A percentile compares a stretch with the other conserved stretches of the same genome.
phyloP scores from a whole-genome alignment of 148 eudicot genomes.

The Nepenthes mirabilis region DNA sequence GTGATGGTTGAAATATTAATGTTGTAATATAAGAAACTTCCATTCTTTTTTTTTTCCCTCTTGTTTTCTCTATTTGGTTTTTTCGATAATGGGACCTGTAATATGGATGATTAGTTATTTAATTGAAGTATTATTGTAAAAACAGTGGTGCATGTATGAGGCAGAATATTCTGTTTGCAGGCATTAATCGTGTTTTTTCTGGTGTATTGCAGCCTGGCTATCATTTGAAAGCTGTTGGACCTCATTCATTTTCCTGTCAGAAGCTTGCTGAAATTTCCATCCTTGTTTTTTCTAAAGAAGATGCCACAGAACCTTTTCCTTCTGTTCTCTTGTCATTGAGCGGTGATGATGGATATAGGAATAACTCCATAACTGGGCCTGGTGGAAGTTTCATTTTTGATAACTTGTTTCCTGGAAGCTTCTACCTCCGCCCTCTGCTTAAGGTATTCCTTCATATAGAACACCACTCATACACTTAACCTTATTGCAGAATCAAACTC shows the following conservation, averaged over 20 bases:
- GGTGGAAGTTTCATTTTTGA: slow-evolving; percentile 71
- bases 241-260: slow-evolving; percentile 80
- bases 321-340: slow-evolving; percentile 82
- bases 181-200: slow-evolving; percentile 8
- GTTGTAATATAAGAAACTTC: too few species aligned
- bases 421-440: slow-evolving; percentile 90
- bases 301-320: slow-evolving; percentile 67
- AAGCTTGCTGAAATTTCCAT: slow-evolving; percentile 90
- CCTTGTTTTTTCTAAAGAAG: slow-evolving; percentile 50
- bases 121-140: neutral
- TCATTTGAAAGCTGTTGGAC: slow-evolving; percentile 66
- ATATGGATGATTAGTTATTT: too few species aligned
- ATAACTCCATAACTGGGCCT: slow-evolving; percentile 70
- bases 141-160: neutral
- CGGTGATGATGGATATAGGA: slow-evolving; percentile 97
- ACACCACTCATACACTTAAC: neutral
- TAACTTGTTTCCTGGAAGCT: slow-evolving; percentile 89
- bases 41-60: too few species aligned
- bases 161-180: slow-evolving; percentile 4
- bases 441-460: slow-evolving; percentile 42
- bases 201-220: slow-evolving; percentile 71
- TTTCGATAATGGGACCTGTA: too few species aligned
- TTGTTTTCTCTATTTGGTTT: too few species aligned
- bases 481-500: neutral
- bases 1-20: too few species aligned